Conservation (phyloP, 768 basidiomycete genomes). For the Polyporus arcularius region DNA sequence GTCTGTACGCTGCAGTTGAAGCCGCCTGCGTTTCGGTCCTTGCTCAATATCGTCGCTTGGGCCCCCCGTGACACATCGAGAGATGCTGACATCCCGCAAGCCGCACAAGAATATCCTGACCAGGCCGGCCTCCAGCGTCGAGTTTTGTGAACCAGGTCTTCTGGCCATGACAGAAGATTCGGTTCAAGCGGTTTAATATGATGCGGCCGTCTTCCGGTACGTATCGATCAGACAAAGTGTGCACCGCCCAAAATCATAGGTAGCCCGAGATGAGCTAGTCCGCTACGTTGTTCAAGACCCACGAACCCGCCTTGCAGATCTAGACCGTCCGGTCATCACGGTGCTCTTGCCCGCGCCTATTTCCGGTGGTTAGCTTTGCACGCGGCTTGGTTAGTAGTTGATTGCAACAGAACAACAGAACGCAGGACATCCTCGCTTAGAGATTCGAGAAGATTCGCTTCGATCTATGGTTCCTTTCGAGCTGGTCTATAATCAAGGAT, state of each 20-base stretch:
- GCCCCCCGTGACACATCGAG: slow-evolving; percentile 99
- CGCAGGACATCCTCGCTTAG: slow-evolving; percentile 85
- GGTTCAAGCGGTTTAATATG: slow-evolving; percentile 95
- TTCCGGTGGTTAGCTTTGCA: too few relatives aligned
- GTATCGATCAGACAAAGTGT: slow-evolving; percentile 12
- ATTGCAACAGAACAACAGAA: slow-evolving; percentile 45
- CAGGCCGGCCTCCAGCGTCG: slow-evolving; percentile 86
- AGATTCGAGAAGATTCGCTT: slow-evolving; percentile 83
- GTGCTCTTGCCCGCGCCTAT: too few relatives aligned
- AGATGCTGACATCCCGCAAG: slow-evolving; percentile 85
- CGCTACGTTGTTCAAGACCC: too few relatives aligned
- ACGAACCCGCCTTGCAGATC: too few relatives aligned
- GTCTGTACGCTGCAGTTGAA: slow-evolving; percentile 97
- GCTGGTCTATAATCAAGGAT: slow-evolving; percentile 93
- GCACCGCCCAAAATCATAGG: too few relatives aligned
- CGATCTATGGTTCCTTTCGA: slow-evolving; percentile 86
- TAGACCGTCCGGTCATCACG: too few relatives aligned
- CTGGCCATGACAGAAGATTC: slow-evolving; percentile 85
- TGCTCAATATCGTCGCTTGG: slow-evolving; percentile 98
- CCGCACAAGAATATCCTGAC: slow-evolving; percentile 87
- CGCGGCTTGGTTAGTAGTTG: background rate
- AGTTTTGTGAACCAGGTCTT: slow-evolving; percentile 75
- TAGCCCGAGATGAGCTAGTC: too few relatives aligned
- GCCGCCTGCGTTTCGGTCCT: slow-evolving; percentile 98
- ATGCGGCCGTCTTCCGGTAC: slow-evolving; percentile 95